Evolutionary conservation across 768 basidiomycete genomes (phyloP).

Genomic region (Dioszegia aurantiaca): DNA sequence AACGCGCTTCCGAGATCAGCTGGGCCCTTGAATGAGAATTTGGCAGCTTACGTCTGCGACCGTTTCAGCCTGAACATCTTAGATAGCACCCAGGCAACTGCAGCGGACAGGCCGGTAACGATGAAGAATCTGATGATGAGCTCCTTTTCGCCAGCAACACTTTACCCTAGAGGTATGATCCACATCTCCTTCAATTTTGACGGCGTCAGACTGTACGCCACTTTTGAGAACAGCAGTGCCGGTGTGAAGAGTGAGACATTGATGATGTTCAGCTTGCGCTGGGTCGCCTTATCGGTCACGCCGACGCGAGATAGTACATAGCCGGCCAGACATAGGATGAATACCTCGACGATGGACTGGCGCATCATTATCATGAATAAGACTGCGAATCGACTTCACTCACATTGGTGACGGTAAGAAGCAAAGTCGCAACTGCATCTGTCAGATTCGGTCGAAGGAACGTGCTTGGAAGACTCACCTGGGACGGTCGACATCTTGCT

Average conservation of each 20-base stretch:
- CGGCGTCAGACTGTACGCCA: slow-evolving; percentile 85
- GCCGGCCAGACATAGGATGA: slow-evolving; percentile 77
- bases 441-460: slow-evolving; percentile 1
- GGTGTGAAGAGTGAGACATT: slow-evolving; percentile 78
- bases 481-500: slow-evolving; percentile 24
- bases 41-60: slow-evolving; percentile 67
- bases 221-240: slow-evolving; percentile 79
- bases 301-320: slow-evolving; percentile 68
- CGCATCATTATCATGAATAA: no score
- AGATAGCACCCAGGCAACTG: slow-evolving; percentile 64
- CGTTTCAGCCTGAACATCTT: slow-evolving; percentile 64
- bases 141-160: slow-evolving; percentile 1
- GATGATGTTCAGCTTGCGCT: slow-evolving; percentile 55
- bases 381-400: no score
- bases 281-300: slow-evolving; percentile 82
- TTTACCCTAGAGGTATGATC: slow-evolving; percentile 50
- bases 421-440: slow-evolving; percentile 54
- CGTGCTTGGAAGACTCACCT: slow-evolving; percentile 17
- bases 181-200: slow-evolving; percentile 52
- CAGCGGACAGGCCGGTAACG: slow-evolving; percentile 69
- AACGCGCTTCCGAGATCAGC: slow-evolving; percentile 40
- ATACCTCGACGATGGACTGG: slow-evolving; percentile 85
- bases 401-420: slow-evolving; percentile 63
- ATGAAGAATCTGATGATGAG: slow-evolving; percentile 64
- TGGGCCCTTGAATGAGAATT: not conserved